A percentile compares a stretch with the other conserved stretches of the same genome.
Conservation (phyloP, 1,139 yeast genomes). For the Hyphopichia pseudoburtonii region DNA sequence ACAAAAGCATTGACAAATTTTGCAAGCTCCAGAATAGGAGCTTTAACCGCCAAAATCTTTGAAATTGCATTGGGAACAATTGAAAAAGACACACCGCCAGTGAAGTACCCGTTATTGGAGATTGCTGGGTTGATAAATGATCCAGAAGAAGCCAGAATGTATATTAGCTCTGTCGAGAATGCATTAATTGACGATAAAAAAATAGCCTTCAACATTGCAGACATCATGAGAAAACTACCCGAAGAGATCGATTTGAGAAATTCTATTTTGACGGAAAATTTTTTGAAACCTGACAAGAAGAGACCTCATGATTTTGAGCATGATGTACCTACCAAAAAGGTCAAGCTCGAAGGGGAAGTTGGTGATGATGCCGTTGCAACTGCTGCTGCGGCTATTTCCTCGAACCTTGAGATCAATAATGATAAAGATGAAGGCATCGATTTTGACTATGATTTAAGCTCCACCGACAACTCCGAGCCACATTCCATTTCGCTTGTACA, state of each 20-base stretch:
- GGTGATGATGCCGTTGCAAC: conserved; percentile 6
- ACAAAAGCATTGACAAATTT: conserved; percentile 61
- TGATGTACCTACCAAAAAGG: conserved; percentile 30
- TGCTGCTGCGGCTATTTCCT: conserved; percentile 11
- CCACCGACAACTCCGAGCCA: conserved; percentile 15
- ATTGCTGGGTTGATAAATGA: conserved; percentile 41
- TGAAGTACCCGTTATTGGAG: conserved; percentile 27
- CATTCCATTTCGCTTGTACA: conserved; percentile 30
- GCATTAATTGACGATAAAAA: conserved; percentile 38
- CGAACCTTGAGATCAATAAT: conserved; percentile 20
- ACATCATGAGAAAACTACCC: conserved; percentile 49
- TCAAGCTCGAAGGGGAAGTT: conserved; percentile 44
- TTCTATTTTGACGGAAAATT: conserved; percentile 44
- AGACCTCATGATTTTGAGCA: conserved; percentile 25
- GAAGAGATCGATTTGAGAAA: conserved; percentile 45
- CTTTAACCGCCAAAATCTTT: conserved; percentile 65
- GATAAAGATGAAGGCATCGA: too few relatives aligned
- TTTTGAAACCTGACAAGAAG: conserved; percentile 29
- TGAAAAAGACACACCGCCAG: conserved; percentile 56
- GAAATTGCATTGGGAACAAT: conserved; percentile 54
- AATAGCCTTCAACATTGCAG: conserved; percentile 53
- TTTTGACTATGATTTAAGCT: too few relatives aligned
- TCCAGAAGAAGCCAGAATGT: conserved; percentile 37
- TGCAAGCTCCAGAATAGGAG: conserved; percentile 70
- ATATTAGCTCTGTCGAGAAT: conserved; percentile 31